Conservation (phyloP, 2,329 filamentous ascomycete genomes). For the Xylariaceae sp. region DNA sequence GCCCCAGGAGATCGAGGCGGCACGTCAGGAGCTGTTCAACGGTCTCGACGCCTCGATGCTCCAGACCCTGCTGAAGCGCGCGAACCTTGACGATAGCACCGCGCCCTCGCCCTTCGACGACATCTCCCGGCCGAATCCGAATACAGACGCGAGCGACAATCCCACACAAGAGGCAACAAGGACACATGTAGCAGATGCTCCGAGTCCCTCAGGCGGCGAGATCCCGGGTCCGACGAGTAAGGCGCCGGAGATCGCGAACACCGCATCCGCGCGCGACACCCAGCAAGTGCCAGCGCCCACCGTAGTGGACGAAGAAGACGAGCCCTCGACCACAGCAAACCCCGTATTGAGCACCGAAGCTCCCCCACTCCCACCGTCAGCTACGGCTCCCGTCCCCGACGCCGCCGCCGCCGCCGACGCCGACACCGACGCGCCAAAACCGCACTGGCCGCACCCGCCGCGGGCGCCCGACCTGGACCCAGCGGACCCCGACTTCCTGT, state of each 20-base stretch:
- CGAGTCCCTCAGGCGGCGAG: too few species aligned
- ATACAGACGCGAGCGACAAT: slow-evolving; percentile 12
- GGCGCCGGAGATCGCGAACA: slow-evolving; percentile 1
- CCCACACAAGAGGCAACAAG: slow-evolving; percentile 3
- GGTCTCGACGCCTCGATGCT: slow-evolving; percentile 68
- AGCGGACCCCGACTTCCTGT: slow-evolving; percentile 72
- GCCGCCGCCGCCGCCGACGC: slow-evolving; percentile 3
- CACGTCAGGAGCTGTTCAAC: slow-evolving; percentile 72
- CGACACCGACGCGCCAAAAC: slow-evolving; percentile 18
- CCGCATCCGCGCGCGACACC: neutral
- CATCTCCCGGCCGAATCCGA: slow-evolving; percentile 6
- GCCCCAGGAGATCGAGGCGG: slow-evolving; percentile 69
- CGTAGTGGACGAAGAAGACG: slow-evolving; percentile 12
- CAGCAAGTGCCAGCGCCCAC: slow-evolving; percentile 8
- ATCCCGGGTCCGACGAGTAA: neutral
- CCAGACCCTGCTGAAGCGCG: slow-evolving; percentile 66
- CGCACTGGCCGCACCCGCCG: slow-evolving; percentile 55
- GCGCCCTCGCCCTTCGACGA: slow-evolving; percentile 37
- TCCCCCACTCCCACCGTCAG: too few species aligned
- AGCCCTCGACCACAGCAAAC: slow-evolving; percentile 3
- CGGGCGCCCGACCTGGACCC: slow-evolving; percentile 66
- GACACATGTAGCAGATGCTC: too few species aligned
- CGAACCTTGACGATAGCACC: slow-evolving; percentile 62
- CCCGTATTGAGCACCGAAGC: slow-evolving; percentile 16
- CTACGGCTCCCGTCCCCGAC: neutral